Conservation (phyloP, 345 rosid genomes). For the Populus ilicifolia region DNA sequence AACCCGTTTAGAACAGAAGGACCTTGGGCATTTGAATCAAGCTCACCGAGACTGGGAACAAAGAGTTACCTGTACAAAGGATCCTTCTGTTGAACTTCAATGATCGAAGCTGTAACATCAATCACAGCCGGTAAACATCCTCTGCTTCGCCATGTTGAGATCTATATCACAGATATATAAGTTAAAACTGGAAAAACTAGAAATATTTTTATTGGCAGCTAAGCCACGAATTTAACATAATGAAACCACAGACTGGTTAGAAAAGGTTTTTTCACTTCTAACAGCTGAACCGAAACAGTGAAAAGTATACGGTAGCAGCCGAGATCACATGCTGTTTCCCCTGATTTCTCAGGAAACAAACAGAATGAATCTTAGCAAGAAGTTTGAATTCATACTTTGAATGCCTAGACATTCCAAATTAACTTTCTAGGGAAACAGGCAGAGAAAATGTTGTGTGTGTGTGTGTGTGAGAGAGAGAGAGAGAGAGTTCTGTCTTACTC, state of each 20-base stretch:
- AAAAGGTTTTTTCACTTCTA: no score
- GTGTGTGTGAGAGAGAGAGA: conserved; percentile 3
- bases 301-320: no score
- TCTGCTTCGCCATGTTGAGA: conserved; percentile 78
- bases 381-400: no score
- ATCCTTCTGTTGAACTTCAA: conserved; percentile 78
- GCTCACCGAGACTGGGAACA: background rate
- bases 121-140: conserved; percentile 75
- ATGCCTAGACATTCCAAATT: no score
- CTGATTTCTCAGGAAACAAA: background rate
- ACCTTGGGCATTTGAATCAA: background rate
- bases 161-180: conserved; percentile 28
- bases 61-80: conserved; percentile 53
- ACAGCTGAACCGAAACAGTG: background rate
- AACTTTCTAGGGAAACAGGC: no score
- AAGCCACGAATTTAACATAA: background rate
- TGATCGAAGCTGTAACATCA: conserved; percentile 76
- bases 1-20: background rate
- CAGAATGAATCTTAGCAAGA: no score
- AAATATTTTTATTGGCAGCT: background rate
- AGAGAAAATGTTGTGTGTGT: no score
- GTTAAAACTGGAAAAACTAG: background rate
- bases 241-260: background rate
- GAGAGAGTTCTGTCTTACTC: conserved; percentile 41
- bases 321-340: background rate